Evolutionary conservation across 176 grass and related monocot genomes (phyloP).

Genomic region (Oryza meridionalis): DNA sequence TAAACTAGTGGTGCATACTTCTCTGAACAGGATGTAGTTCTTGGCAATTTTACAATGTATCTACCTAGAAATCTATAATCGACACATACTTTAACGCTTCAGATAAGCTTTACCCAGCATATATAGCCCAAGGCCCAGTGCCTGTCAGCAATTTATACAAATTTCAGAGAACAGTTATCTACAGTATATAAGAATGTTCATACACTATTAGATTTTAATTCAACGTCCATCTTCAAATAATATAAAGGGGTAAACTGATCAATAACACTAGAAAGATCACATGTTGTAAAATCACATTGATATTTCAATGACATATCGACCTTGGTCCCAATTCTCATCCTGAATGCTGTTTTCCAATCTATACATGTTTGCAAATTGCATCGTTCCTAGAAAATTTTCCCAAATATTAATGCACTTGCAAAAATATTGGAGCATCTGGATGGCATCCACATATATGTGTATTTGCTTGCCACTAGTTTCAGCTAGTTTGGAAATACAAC

Average conservation of each 20-base stretch:
- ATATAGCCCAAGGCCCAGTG: not conserved
- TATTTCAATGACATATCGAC: not conserved
- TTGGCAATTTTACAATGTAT: constrained; percentile 9
- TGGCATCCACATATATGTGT: not conserved
- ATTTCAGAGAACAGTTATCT: not conserved
- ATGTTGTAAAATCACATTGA: not conserved
- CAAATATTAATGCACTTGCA: not conserved
- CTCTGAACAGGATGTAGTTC: constrained; percentile 14
- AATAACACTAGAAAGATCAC: not conserved
- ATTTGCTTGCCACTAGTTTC: not conserved
- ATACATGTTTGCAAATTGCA: not conserved
- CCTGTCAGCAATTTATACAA: not conserved
- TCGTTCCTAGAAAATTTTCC: not conserved
- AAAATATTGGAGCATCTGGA: not conserved
- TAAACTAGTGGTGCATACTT: not conserved
- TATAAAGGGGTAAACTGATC: not conserved
- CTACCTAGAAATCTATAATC: constrained; percentile 11
- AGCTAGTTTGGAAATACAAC: constrained; percentile 17
- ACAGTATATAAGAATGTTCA: not conserved
- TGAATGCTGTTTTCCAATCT: not conserved
- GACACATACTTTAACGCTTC: not conserved
- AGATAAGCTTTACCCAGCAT: not conserved
- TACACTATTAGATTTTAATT: not conserved
- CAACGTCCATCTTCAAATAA: not conserved
- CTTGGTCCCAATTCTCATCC: not conserved